Conservation (phyloP, 768 basidiomycete genomes). For the Steccherinum ochraceum region DNA sequence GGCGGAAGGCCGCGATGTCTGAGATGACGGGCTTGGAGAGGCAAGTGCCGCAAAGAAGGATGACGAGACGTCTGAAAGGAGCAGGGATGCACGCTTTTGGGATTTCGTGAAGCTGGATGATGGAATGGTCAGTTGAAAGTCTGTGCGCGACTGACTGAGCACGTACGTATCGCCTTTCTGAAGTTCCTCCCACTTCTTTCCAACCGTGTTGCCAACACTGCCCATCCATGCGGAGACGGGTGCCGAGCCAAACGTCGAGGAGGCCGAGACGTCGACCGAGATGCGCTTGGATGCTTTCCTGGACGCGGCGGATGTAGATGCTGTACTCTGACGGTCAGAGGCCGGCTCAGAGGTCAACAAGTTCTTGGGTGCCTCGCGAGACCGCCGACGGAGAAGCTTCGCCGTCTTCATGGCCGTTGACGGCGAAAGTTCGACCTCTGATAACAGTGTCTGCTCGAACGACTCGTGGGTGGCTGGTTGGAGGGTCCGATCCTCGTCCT, state of each 20-base stretch:
- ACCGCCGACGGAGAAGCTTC: slow-evolving; percentile 22
- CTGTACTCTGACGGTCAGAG: neutral
- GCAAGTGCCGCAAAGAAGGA: slow-evolving; percentile 43
- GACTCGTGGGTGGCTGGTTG: slow-evolving; percentile 25
- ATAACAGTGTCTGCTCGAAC: slow-evolving; percentile 7
- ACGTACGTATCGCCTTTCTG: slow-evolving; percentile 51
- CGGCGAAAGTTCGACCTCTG: slow-evolving; percentile 13
- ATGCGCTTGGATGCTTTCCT: too few species aligned
- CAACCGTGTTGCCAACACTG: slow-evolving; percentile 43
- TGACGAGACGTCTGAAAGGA: slow-evolving; percentile 60
- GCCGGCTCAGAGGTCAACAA: slow-evolving; percentile 1
- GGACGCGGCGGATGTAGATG: neutral
- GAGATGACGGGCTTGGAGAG: slow-evolving; percentile 24
- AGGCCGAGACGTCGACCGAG: too few species aligned
- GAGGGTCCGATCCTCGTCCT: slow-evolving; percentile 34
- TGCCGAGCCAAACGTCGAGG: neutral
- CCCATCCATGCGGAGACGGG: slow-evolving; percentile 28
- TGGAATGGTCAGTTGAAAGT: too few species aligned
- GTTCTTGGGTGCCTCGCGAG: slow-evolving; percentile 17
- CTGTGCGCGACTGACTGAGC: too few species aligned
- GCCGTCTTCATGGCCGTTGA: slow-evolving; percentile 12
- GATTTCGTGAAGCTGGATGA: slow-evolving; percentile 57
- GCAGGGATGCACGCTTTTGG: slow-evolving; percentile 62
- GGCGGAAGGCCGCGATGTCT: slow-evolving; percentile 15
- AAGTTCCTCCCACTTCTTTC: slow-evolving; percentile 55